A percentile compares a stretch with the other conserved stretches of the same genome.
These are phyloP conservation scores for Trichoderma parareesei DNA, from an alignment of 495 filamentous ascomycete species.

Conservation along the genomic window DNA sequence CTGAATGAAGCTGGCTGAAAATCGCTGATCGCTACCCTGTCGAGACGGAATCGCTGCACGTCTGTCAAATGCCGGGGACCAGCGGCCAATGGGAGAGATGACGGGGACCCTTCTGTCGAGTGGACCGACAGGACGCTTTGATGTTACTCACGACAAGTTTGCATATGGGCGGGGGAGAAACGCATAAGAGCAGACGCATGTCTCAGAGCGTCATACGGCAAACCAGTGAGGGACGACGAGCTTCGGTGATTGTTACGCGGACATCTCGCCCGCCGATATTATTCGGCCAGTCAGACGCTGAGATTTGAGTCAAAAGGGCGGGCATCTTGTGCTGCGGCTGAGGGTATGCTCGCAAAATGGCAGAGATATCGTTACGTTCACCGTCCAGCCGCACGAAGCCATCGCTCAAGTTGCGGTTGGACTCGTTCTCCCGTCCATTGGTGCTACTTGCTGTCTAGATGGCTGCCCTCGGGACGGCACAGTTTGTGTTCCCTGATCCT, in stretches of 20 bases:
- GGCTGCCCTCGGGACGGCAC: no score
- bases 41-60: background rate
- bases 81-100: constrained; percentile 1
- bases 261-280: background rate
- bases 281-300: background rate
- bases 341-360: background rate
- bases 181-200: background rate
- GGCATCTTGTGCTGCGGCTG: background rate
- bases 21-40: constrained; percentile 3
- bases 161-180: background rate
- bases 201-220: background rate
- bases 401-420: background rate
- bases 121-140: background rate
- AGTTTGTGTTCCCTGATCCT: no score
- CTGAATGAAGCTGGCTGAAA: background rate
- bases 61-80: background rate
- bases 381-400: background rate
- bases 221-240: background rate
- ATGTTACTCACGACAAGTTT: background rate
- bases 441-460: background rate
- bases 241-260: background rate
- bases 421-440: background rate
- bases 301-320: background rate
- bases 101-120: background rate
- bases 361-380: background rate